Percentiles rank a stretch among this genome's conserved stretches.
phyloP scores from a whole-genome alignment of 495 filamentous ascomycete species.

The Penicillium canescens region DNA sequence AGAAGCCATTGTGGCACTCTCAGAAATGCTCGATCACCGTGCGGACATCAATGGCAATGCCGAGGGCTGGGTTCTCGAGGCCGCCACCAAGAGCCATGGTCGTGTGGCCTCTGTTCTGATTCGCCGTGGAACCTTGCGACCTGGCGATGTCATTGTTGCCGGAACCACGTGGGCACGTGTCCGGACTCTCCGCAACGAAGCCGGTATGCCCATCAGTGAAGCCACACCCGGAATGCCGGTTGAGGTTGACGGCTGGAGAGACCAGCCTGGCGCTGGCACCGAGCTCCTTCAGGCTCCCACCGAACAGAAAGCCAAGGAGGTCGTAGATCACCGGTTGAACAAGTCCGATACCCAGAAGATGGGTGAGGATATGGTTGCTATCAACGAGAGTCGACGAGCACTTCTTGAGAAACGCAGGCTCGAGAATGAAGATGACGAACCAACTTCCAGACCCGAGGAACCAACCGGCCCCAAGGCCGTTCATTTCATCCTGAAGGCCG shows the following conservation, averaged over 20 bases:
- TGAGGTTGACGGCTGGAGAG: slow-evolving; percentile 91
- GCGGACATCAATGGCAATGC: slow-evolving; percentile 73
- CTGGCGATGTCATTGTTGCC: slow-evolving; percentile 84
- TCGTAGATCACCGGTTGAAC: slow-evolving; percentile 74
- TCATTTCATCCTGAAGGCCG: slow-evolving; percentile 85
- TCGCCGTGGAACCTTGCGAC: slow-evolving; percentile 77
- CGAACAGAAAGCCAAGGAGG: slow-evolving; percentile 78
- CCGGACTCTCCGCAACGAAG: slow-evolving; percentile 80
- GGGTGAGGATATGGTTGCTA: slow-evolving; percentile 70
- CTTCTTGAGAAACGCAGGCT: slow-evolving; percentile 58
- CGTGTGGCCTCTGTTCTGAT: slow-evolving; percentile 89
- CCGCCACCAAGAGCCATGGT: slow-evolving; percentile 82
- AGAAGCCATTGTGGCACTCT: slow-evolving; percentile 79
- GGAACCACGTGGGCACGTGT: slow-evolving; percentile 84
- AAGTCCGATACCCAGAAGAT: slow-evolving; percentile 58
- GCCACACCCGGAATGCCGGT: slow-evolving; percentile 89
- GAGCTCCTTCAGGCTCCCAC: slow-evolving; percentile 77
- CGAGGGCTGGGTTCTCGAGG: slow-evolving; percentile 95
- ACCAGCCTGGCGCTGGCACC: slow-evolving; percentile 86
- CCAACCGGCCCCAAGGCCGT: slow-evolving; percentile 61
- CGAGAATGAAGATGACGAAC: slow-evolving; percentile 42
- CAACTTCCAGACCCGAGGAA: slow-evolving; percentile 25
- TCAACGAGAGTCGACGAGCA: slow-evolving; percentile 67
- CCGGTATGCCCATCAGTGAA: slow-evolving; percentile 66
- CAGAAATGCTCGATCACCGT: slow-evolving; percentile 87